Evolutionary conservation across 225 moss, liverwort and hornwort species (phyloP).

Genomic region (Sphagnum tenellum): DNA sequence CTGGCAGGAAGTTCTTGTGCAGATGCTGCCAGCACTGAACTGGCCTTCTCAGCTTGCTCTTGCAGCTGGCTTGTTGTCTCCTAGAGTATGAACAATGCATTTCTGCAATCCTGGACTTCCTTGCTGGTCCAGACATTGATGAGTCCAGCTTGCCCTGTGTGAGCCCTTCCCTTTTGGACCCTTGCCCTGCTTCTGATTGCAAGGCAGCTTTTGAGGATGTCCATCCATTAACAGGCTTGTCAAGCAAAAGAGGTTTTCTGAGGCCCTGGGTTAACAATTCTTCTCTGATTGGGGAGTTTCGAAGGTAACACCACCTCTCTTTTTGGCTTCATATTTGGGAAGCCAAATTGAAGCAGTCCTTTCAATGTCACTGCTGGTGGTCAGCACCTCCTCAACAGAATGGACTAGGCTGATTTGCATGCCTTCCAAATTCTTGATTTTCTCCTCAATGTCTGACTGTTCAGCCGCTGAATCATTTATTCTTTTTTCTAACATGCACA

Average conservation of each 20-base stretch:
- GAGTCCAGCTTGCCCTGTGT: too few relatives aligned
- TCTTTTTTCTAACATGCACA: slow-evolving; percentile 31
- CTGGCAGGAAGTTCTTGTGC: slow-evolving; percentile 68
- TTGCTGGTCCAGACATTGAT: too few relatives aligned
- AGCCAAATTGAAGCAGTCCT: slow-evolving; percentile 63
- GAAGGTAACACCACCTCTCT: too few relatives aligned
- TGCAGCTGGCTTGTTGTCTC: slow-evolving; percentile 83
- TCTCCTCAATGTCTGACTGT: slow-evolving; percentile 45
- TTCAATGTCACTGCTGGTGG: slow-evolving; percentile 50
- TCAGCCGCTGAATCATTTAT: slow-evolving; percentile 37
- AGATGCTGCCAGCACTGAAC: slow-evolving; percentile 48
- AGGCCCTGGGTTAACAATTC: too few relatives aligned
- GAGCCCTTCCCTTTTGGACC: too few relatives aligned
- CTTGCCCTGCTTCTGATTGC: too few relatives aligned
- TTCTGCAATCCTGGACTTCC: too few relatives aligned
- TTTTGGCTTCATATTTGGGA: slow-evolving; percentile 54
- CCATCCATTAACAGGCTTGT: too few relatives aligned
- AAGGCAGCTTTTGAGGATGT: too few relatives aligned
- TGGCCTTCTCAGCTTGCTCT: slow-evolving; percentile 74
- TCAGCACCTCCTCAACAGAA: slow-evolving; percentile 51
- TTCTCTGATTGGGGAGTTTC: too few relatives aligned
- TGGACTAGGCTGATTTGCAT: slow-evolving; percentile 48
- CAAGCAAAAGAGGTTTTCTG: too few relatives aligned
- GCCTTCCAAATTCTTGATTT: slow-evolving; percentile 57
- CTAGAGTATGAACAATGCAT: slow-evolving; percentile 31